Evolutionary conservation across 116 monocot genomes (phyloP), one percentile per base, ranked within the genome.

Genomic region (Thalassia testudinum): DNA sequence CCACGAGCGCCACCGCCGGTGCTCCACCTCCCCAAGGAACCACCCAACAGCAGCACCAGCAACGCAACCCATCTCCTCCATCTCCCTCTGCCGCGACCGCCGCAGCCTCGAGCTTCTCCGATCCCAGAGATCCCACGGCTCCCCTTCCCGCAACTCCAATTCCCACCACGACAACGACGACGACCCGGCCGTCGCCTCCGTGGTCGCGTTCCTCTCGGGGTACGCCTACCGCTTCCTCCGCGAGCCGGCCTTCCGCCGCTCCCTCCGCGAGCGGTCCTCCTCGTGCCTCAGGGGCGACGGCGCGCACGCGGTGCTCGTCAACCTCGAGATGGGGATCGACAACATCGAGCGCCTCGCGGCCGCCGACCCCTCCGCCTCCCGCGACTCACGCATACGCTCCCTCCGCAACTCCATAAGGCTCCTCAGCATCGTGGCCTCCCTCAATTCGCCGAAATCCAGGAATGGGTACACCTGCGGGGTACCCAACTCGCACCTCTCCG

Each of bases 401-500:
- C 24, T 66, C 24, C 55, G 66, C 43, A 66, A 81, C 69, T 84
- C 75, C 12, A 73, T 84, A 27, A 53, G 84, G 12, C 65, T 90
- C 11, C 52, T 90, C 25, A 67, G 65, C 67, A 48, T 90, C 11
- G 83, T 73, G 18, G 83, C 88, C 5, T 70, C 83, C 1, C 74
- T 84, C 18, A 77, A 75, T 52, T 56, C 66, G 23, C 48, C 73
- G 26, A 47, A 52, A 50, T 29, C 67, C 26, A 50, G 64, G 12
- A 29, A 53, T 1, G 72, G 63, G 14, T 74, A 37, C 68, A 81
- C 78, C 25, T 72, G 73, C 42, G 78, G 81, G 22, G 75, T 81
- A 27, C 73, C 81, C 49, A 81, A 84, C 55, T 51, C 67, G 0
- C 75, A 91, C 60, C 75, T 91, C 34, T 50, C 85, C 15, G 81